Percentiles rank a stretch among this genome's conserved stretches.
These are phyloP conservation scores for Coleophoma crateriformis DNA, from an alignment of 2,329 filamentous ascomycete species.

Conservation along the genomic window DNA sequence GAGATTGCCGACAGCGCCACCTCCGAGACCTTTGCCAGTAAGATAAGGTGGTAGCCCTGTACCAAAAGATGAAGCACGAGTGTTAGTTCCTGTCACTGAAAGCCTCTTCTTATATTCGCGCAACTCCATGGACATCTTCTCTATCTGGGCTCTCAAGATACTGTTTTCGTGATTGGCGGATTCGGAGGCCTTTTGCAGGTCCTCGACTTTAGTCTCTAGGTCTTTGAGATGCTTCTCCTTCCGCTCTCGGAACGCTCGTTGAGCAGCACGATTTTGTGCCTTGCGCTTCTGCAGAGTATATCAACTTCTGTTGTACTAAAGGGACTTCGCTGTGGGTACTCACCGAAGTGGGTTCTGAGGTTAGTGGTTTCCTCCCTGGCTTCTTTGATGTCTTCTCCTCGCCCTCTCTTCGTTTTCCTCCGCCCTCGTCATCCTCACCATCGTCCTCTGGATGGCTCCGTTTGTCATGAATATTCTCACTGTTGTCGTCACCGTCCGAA, in stretches of 20 bases:
- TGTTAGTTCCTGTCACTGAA: constrained; percentile 40
- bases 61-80: constrained; percentile 12
- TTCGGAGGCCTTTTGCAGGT: constrained; percentile 78
- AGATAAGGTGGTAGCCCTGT: constrained; percentile 18
- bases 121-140: constrained; percentile 79
- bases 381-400: constrained; percentile 87
- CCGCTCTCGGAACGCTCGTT: constrained; percentile 88
- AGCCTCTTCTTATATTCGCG: constrained; percentile 87
- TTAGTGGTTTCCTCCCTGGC: constrained; percentile 91
- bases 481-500: constrained; percentile 30
- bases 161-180: constrained; percentile 81
- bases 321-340: constrained; percentile 36
- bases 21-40: constrained; percentile 40
- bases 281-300: constrained; percentile 69
- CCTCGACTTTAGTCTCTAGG: constrained; percentile 71
- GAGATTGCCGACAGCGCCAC: constrained; percentile 49
- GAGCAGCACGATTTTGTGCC: constrained; percentile 88
- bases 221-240: constrained; percentile 90
- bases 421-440: constrained; percentile 56
- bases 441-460: constrained; percentile 67
- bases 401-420: constrained; percentile 72
- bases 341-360: constrained; percentile 92
- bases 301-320: constrained; percentile 13
- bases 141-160: constrained; percentile 78
- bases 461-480: constrained; percentile 57